Evolutionary conservation across 345 rosid genomes (phyloP).

Genomic region (Pistacia integerrima): DNA sequence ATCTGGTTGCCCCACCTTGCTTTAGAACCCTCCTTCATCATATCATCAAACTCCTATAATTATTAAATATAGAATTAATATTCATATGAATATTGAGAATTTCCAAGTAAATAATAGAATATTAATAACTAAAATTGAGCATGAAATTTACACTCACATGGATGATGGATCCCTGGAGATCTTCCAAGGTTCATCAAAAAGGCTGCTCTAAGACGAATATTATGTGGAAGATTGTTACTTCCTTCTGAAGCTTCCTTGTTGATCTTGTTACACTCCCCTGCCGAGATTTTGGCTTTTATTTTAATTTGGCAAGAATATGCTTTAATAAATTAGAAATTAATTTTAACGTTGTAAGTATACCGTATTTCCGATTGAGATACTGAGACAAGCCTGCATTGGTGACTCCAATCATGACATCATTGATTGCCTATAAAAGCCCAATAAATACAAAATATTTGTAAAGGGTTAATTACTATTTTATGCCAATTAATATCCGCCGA

Average conservation of each 20-base stretch:
- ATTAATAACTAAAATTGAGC: no score
- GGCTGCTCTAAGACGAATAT: conserved; percentile 35
- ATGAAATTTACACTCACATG: no score
- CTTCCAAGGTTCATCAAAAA: conserved; percentile 27
- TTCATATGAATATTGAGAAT: no score
- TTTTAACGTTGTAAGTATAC: conserved; percentile 9
- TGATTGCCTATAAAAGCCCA: conserved; percentile 33
- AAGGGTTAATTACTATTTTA: no score
- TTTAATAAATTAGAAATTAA: no score
- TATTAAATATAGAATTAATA: not conserved
- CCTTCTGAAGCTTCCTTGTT: not conserved
- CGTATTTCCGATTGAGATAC: conserved; percentile 40
- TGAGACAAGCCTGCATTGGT: conserved; percentile 44
- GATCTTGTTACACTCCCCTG: conserved; percentile 3
- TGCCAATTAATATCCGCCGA: no score
- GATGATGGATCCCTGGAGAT: no score
- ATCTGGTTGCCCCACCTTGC: conserved; percentile 43
- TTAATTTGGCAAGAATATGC: no score
- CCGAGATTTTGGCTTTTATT: not conserved
- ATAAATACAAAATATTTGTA: not conserved
- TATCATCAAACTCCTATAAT: conserved; percentile 29
- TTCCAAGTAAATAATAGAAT: no score
- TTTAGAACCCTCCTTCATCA: conserved; percentile 28
- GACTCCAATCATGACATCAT: conserved; percentile 39
- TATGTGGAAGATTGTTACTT: conserved; percentile 20